phyloP scores from a whole-genome alignment of 2,329 filamentous ascomycete genomes.

The Neonectria coccinea region DNA sequence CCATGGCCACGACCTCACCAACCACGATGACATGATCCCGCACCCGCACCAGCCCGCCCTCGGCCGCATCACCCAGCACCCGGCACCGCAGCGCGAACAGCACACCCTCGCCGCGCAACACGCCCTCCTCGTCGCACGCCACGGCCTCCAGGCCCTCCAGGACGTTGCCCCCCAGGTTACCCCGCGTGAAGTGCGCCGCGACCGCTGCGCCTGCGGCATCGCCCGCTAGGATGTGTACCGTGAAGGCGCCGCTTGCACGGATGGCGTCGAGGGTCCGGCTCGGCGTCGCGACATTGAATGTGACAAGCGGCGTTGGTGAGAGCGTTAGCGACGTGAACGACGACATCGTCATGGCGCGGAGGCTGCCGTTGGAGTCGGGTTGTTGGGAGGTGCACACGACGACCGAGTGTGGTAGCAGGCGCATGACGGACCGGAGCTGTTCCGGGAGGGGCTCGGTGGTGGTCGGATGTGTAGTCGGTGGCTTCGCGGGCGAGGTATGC shows the following conservation, averaged over 20 bases:
- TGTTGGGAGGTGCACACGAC: constrained; percentile 66
- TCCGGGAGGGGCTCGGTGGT: constrained; percentile 54
- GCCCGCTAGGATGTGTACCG: constrained; percentile 66
- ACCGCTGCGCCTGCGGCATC: constrained; percentile 61
- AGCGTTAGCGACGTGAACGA: constrained; percentile 69
- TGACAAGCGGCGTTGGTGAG: constrained; percentile 62
- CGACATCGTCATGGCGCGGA: constrained; percentile 69
- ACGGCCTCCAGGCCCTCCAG: constrained; percentile 53
- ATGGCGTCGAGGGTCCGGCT: constrained; percentile 68
- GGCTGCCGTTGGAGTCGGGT: constrained; percentile 43
- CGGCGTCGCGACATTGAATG: constrained; percentile 68
- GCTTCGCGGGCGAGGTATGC: constrained; percentile 47
- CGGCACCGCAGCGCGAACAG: constrained; percentile 60
- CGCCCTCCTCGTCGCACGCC: constrained; percentile 31
- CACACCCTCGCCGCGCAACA: constrained; percentile 65
- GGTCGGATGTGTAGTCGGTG: constrained; percentile 52
- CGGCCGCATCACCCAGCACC: constrained; percentile 55
- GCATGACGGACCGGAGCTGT: constrained; percentile 65
- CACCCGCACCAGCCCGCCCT: constrained; percentile 58
- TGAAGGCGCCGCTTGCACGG: constrained; percentile 58
- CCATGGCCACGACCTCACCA: constrained; percentile 62
- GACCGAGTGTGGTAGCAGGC: constrained; percentile 65
- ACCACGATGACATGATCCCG: constrained; percentile 65
- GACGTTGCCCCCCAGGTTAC: constrained; percentile 56
- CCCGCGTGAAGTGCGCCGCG: constrained; percentile 64